Evolutionary conservation across 2,329 filamentous ascomycete genomes (phyloP).

Genomic region (Fusarium mexicanum): DNA sequence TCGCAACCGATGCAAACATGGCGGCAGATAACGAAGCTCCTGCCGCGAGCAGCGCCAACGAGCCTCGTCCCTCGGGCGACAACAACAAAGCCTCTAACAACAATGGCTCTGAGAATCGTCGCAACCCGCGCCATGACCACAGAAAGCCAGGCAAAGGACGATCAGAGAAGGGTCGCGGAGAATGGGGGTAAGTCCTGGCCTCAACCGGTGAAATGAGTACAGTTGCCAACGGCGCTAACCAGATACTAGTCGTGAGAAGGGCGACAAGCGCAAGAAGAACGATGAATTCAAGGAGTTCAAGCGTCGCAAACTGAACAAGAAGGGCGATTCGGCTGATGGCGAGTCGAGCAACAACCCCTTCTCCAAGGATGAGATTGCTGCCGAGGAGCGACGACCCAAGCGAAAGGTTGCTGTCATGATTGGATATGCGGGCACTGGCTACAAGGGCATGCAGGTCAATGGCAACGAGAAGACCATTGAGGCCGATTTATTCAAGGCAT

Average conservation of each 20-base stretch:
- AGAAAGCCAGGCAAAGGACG: slow-evolving; percentile 43
- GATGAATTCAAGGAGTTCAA: slow-evolving; percentile 55
- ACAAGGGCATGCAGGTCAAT: slow-evolving; percentile 96
- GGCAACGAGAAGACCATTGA: slow-evolving; percentile 90
- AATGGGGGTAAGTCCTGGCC: slow-evolving; percentile 43
- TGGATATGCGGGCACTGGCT: slow-evolving; percentile 95
- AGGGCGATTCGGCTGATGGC: slow-evolving; percentile 47
- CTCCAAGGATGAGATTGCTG: slow-evolving; percentile 82
- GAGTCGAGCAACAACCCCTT: slow-evolving; percentile 58
- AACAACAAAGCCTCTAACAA: slow-evolving; percentile 32
- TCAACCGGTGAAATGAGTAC: slow-evolving; percentile 3
- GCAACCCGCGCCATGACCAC: slow-evolving; percentile 45
- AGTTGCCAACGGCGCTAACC: slow-evolving; percentile 48
- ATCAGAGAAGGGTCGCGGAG: slow-evolving; percentile 45
- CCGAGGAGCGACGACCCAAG: slow-evolving; percentile 89
- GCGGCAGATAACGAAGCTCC: slow-evolving; percentile 45
- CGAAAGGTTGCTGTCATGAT: slow-evolving; percentile 96
- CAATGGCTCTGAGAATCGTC: slow-evolving; percentile 37
- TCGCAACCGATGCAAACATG: slow-evolving; percentile 48
- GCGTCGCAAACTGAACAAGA: slow-evolving; percentile 52
- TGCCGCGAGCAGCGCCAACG: slow-evolving; percentile 39
- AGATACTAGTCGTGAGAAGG: slow-evolving; percentile 49
- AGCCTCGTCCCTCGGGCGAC: slow-evolving; percentile 30
- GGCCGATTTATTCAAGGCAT: slow-evolving; percentile 91
- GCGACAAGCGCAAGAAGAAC: slow-evolving; percentile 53